These are phyloP conservation scores for Phytomonas sp. DNA, from an alignment of 208 protist species.

Conservation along the genomic window DNA sequence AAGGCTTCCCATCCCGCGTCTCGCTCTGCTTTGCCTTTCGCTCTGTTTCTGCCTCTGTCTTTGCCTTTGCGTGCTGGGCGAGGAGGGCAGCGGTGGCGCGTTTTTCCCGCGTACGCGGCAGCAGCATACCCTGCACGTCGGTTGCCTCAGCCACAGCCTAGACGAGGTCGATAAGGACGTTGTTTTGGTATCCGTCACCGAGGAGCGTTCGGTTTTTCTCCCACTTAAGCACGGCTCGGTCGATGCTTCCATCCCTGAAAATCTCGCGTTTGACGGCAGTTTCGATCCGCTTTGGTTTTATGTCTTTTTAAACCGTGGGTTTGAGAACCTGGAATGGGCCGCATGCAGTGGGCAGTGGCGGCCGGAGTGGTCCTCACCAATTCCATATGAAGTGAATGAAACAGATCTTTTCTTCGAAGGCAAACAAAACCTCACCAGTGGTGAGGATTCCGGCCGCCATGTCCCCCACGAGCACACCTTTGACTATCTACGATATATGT, in stretches of 20 bases:
- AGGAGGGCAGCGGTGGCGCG: neutral
- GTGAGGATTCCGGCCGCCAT: neutral
- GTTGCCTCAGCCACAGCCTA: constrained; percentile 30
- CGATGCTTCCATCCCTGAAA: constrained; percentile 6
- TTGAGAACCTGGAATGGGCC: constrained; percentile 59
- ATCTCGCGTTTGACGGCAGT: constrained; percentile 51
- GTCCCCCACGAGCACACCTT: constrained; percentile 7
- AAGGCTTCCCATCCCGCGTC: neutral
- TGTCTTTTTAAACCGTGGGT: constrained; percentile 36
- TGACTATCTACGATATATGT: constrained; percentile 21
- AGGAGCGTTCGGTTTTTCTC: constrained; percentile 19
- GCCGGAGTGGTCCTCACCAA: constrained; percentile 39
- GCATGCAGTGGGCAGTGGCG: constrained; percentile 73
- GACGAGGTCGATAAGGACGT: constrained; percentile 22
- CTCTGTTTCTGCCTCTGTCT: constrained; percentile 6
- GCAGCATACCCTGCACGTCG: constrained; percentile 33
- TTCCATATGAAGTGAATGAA: neutral
- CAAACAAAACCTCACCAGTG: constrained; percentile 3
- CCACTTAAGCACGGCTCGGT: constrained; percentile 10
- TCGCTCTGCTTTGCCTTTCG: constrained; percentile 14
- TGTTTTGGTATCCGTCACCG: constrained; percentile 46
- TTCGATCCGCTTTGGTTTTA: constrained; percentile 76
- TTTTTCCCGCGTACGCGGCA: constrained; percentile 18
- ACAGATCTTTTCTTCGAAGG: neutral
- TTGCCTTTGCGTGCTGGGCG: neutral